A percentile compares a stretch with the other conserved stretches of the same genome.
phyloP scores from a whole-genome alignment of 2,329 filamentous ascomycete species.

The Aspergillus phoenicis region DNA sequence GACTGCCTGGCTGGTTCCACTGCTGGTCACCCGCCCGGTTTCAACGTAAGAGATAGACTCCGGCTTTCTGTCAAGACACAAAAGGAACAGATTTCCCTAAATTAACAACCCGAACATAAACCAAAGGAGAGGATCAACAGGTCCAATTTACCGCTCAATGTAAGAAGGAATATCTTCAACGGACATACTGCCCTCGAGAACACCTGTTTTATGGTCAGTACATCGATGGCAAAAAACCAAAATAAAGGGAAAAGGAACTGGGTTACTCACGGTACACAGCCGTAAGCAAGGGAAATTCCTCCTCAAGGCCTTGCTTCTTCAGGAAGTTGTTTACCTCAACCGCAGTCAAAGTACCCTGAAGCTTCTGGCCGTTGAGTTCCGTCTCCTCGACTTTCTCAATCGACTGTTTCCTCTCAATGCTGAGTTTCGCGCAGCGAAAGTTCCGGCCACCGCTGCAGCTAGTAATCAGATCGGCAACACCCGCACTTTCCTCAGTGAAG shows the following conservation, averaged over 20 bases:
- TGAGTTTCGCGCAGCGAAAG: slow-evolving; percentile 89
- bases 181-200: slow-evolving; percentile 73
- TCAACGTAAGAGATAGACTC: slow-evolving; percentile 12
- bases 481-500: slow-evolving; percentile 95
- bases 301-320: slow-evolving; percentile 73
- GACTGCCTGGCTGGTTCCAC: slow-evolving; percentile 16
- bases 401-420: slow-evolving; percentile 73
- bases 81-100: slow-evolving; percentile 17
- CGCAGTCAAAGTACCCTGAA: slow-evolving; percentile 92
- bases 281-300: slow-evolving; percentile 89
- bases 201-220: slow-evolving; percentile 51
- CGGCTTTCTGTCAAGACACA: slow-evolving; percentile 24
- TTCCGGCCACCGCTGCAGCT: slow-evolving; percentile 91
- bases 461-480: slow-evolving; percentile 93
- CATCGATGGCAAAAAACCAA: slow-evolving; percentile 10
- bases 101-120: slow-evolving; percentile 22
- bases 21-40: slow-evolving; percentile 12
- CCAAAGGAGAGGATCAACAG: slow-evolving; percentile 15
- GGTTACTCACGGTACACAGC: slow-evolving; percentile 67
- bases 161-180: slow-evolving; percentile 80
- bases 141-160: slow-evolving; percentile 51
- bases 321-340: slow-evolving; percentile 89
- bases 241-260: background rate
- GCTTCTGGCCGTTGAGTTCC: slow-evolving; percentile 93
- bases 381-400: slow-evolving; percentile 86